Conservation (phyloP, 495 filamentous ascomycete genomes). For the Aspergillus sclerotioniger region DNA sequence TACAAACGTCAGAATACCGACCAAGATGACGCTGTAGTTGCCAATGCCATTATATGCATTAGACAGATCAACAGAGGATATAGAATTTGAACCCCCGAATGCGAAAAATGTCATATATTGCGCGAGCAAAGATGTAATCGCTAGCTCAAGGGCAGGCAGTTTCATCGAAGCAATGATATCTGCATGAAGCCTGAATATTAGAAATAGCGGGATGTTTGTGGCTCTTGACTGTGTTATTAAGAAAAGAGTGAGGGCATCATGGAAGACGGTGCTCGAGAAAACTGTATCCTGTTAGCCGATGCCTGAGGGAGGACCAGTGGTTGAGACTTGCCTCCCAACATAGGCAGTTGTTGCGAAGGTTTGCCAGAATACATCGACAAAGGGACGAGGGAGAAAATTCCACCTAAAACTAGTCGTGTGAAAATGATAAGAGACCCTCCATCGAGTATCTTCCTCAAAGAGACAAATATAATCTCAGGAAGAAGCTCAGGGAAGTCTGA, state of each 20-base stretch:
- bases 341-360: background rate
- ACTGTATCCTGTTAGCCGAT: conserved; percentile 12
- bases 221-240: conserved; percentile 82
- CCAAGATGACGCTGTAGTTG: conserved; percentile 62
- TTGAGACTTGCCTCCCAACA: conserved; percentile 18
- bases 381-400: conserved; percentile 44
- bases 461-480: conserved; percentile 46
- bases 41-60: conserved; percentile 80
- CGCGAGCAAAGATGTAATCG: conserved; percentile 61
- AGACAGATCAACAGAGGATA: conserved; percentile 82
- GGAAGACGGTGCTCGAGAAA: conserved; percentile 37
- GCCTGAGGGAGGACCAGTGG: background rate
- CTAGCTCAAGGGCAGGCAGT: conserved; percentile 54
- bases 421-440: conserved; percentile 47
- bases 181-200: conserved; percentile 64
- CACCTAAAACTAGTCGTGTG: conserved; percentile 44
- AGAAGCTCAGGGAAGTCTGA: conserved; percentile 86
- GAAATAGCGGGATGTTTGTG: conserved; percentile 79
- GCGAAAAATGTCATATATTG: conserved; percentile 84
- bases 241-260: conserved; percentile 72
- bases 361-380: conserved; percentile 23
- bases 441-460: conserved; percentile 47
- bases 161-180: conserved; percentile 47
- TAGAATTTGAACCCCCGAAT: conserved; percentile 87
- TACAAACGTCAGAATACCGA: conserved; percentile 78